A percentile compares a stretch with the other conserved stretches of the same genome.
Evolutionary conservation across 2,329 filamentous ascomycete genomes (phyloP).

Genomic region (Fusarium transvaalense): DNA sequence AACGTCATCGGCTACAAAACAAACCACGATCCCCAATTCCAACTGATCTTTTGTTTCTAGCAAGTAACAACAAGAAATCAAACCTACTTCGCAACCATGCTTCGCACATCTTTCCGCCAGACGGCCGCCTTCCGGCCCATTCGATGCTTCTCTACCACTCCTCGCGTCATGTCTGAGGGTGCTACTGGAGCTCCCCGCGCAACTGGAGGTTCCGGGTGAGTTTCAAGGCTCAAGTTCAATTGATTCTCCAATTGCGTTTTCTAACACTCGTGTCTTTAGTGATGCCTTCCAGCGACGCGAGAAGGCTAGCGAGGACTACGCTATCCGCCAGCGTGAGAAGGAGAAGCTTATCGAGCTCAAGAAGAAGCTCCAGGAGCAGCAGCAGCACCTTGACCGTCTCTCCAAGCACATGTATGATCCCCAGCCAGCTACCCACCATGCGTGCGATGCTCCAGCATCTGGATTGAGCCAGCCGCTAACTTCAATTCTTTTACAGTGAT

Average conservation of each 20-base stretch:
- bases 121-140: slow-evolving; percentile 67
- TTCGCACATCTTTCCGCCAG: slow-evolving; percentile 73
- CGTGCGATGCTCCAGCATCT: slow-evolving; percentile 6
- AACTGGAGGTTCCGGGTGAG: slow-evolving; percentile 67
- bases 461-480: slow-evolving; percentile 25
- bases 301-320: slow-evolving; percentile 84
- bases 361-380: slow-evolving; percentile 80
- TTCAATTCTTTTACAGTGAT: slow-evolving; percentile 65
- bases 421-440: slow-evolving; percentile 5
- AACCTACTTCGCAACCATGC: slow-evolving; percentile 63
- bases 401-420: slow-evolving; percentile 83
- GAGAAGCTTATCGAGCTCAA: slow-evolving; percentile 87
- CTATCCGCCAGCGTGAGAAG: slow-evolving; percentile 88
- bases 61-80: slow-evolving; percentile 23
- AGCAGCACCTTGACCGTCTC: slow-evolving; percentile 85
- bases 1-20: slow-evolving; percentile 48
- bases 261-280: slow-evolving; percentile 59
- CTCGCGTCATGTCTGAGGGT: slow-evolving; percentile 74
- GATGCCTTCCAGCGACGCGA: slow-evolving; percentile 95
- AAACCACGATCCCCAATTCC: slow-evolving; percentile 27
- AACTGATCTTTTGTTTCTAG: slow-evolving; percentile 11
- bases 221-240: slow-evolving; percentile 39
- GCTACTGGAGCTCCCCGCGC: slow-evolving; percentile 74
- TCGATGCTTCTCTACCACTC: slow-evolving; percentile 72
- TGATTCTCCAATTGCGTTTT: slow-evolving; percentile 5